These are phyloP conservation scores for Trifolium fragiferum DNA, from an alignment of 306 rosid species.

Conservation along the genomic window DNA sequence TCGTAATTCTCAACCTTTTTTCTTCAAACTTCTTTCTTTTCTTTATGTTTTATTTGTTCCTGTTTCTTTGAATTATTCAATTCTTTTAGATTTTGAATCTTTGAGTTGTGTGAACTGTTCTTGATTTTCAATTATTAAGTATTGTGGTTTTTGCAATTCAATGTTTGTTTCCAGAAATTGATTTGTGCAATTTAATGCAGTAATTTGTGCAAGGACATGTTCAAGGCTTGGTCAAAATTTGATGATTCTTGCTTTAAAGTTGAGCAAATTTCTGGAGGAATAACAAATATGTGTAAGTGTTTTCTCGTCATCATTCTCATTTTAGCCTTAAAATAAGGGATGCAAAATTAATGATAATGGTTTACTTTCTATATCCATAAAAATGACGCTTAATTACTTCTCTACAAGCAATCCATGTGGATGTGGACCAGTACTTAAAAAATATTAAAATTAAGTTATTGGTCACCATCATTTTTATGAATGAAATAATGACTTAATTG, in stretches of 20 bases:
- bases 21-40: background rate
- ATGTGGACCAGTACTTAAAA: no score
- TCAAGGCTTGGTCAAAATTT: slow-evolving; percentile 76
- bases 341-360: background rate
- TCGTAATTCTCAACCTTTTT: slow-evolving; percentile 35
- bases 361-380: slow-evolving; percentile 13
- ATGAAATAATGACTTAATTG: no score
- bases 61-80: background rate
- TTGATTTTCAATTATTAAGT: background rate
- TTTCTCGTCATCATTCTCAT: background rate
- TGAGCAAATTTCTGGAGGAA: slow-evolving; percentile 85
- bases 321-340: background rate
- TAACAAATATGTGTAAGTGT: slow-evolving; percentile 87
- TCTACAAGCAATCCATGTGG: background rate
- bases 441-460: no score
- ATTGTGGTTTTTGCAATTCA: background rate
- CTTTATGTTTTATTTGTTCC: background rate
- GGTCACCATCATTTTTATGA: no score
- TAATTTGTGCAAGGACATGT: slow-evolving; percentile 79
- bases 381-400: slow-evolving; percentile 16
- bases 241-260: slow-evolving; percentile 70
- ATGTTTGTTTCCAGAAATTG: background rate
- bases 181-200: slow-evolving; percentile 45
- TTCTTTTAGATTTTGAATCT: background rate
- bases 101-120: background rate